Conservation (phyloP, 495 filamentous ascomycete genomes). For the Penicillium verhagenii region DNA sequence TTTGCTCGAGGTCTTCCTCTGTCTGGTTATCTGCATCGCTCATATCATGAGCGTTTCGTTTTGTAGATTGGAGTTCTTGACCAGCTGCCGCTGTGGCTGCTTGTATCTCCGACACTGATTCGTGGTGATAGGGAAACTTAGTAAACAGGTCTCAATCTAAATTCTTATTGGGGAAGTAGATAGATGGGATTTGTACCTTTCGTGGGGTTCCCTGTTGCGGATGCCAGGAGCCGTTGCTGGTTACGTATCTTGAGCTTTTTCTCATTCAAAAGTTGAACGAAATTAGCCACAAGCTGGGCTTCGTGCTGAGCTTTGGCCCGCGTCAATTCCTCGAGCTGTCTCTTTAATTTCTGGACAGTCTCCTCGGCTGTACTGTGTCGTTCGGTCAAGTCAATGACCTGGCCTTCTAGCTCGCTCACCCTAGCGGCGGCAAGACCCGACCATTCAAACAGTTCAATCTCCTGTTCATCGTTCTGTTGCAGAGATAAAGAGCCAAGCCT, state of each 20-base stretch:
- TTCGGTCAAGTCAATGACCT: conserved; percentile 46
- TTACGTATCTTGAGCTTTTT: conserved; percentile 92
- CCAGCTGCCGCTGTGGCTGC: conserved; percentile 12
- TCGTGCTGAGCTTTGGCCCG: conserved; percentile 67
- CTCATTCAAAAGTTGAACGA: conserved; percentile 70
- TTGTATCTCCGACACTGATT: conserved; percentile 30
- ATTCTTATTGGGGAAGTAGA: background rate
- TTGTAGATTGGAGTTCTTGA: conserved; percentile 31
- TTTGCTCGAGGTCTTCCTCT: conserved; percentile 56
- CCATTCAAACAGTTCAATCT: conserved; percentile 74
- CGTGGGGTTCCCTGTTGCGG: conserved; percentile 54
- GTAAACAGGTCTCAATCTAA: background rate
- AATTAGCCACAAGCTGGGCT: conserved; percentile 66
- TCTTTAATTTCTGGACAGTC: conserved; percentile 50
- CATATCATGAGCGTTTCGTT: conserved; percentile 41
- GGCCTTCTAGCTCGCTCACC: conserved; percentile 40
- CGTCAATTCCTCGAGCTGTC: conserved; percentile 63
- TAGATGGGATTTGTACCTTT: conserved; percentile 27
- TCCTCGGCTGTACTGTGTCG: conserved; percentile 44
- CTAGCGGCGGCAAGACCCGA: conserved; percentile 51
- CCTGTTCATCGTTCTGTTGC: conserved; percentile 58
- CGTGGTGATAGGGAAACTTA: background rate
- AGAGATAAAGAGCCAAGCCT: conserved; percentile 66
- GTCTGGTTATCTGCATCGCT: conserved; percentile 37
- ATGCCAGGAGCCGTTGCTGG: conserved; percentile 66